Base-by-base conservation (phyloP, 176 grass and related monocot genomes). In the Avena sativa region DNA sequence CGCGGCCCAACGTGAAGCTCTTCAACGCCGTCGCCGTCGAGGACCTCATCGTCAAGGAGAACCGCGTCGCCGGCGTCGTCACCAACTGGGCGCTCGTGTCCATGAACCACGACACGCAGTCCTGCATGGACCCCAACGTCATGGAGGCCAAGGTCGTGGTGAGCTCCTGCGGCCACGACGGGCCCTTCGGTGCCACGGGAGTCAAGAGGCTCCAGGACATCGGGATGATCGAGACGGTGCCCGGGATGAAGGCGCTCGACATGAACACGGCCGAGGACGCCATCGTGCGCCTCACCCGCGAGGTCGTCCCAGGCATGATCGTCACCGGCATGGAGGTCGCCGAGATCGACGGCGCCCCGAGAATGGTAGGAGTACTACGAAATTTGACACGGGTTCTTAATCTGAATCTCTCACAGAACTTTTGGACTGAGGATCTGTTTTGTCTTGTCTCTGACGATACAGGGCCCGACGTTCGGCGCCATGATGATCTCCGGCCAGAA, bases 401-500 rank as follows among this genome's bases (percentile, higher is more conserved):
- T 52, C 50, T 55, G 32, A 73, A 49, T 30, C 14, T 40, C 25
- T 15, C 19, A 49, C 40, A 40, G 4, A 8, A 40, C 53, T 47
- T 16, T 21, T 79, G 51, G 73, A 61, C 64, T 71, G 40, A 83
- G 0, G 46, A 84, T 12, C 25, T 48, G 11, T 34, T 21, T 47
- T 51, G 2, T 7, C 2, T 7, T 5, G 4, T 46, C 74, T 48
- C 49, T 34, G 12, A 48, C 14, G 17, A 71, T 89, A 62, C 87
- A 99, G 97, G 97, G 97, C 58, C 97, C 97, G 16, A 99, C 97
- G 12, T 99, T 99, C 86, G 97, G 97, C 76, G 97, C 97, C 71
- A 99, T 99, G 97, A 93, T 99, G 97, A 91, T 99, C 23, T 99
- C 97, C 1, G 97, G 97, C n/a, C 97, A 96, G 89, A 99, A 99